Percentiles rank a stretch among this genome's conserved stretches.
These are phyloP conservation scores for Dorcoceras hygrometricum DNA, from an alignment of 257 asterid genomes.

Conservation along the genomic window DNA sequence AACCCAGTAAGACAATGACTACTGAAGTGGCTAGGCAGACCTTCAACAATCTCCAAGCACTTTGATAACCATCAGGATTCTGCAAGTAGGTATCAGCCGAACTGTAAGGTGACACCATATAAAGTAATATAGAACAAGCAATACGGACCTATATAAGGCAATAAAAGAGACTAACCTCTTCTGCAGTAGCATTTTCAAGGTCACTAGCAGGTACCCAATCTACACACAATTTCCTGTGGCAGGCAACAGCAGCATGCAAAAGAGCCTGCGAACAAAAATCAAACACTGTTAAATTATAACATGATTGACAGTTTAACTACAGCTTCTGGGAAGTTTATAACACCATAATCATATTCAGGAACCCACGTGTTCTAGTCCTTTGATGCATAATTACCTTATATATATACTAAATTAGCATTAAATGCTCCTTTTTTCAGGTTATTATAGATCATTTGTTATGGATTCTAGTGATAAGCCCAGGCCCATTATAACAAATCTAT, in stretches of 20 bases:
- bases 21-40: conserved; percentile 34
- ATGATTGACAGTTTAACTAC: not conserved
- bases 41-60: conserved; percentile 85
- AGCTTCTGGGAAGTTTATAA: not conserved
- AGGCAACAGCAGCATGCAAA: conserved; percentile 87
- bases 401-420: not conserved
- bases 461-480: too few species aligned
- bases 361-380: not conserved
- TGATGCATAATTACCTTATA: not conserved
- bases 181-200: conserved; percentile 71
- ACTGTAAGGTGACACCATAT: conserved; percentile 26
- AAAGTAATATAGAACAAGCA: conserved; percentile 15
- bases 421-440: not conserved
- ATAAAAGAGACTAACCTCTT: conserved; percentile 46
- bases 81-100: conserved; percentile 35
- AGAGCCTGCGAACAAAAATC: conserved; percentile 67
- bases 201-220: conserved; percentile 93
- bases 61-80: conserved; percentile 67
- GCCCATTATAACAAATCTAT: too few species aligned
- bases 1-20: conserved; percentile 8
- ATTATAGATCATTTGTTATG: too few species aligned
- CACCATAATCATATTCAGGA: not conserved
- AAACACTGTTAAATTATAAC: not conserved
- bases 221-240: conserved; percentile 63
- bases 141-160: not conserved